A percentile compares a stretch with the other conserved stretches of the same genome.
Evolutionary conservation across 2,329 filamentous ascomycete genomes (phyloP).

Genomic region (Claviceps lovelessii): DNA sequence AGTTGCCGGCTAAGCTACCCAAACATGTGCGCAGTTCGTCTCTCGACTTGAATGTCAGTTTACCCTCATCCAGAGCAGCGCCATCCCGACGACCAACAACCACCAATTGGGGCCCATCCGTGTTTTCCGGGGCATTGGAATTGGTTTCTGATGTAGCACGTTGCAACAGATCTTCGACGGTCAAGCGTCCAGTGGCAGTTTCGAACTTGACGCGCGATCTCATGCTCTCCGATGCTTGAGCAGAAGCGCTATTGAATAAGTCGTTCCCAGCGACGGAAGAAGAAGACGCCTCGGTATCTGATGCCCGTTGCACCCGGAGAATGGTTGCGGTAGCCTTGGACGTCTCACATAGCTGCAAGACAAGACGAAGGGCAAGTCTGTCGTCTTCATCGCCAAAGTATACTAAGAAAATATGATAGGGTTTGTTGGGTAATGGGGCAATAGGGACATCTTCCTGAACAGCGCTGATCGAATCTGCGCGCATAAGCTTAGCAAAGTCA

Average conservation of each 20-base stretch:
- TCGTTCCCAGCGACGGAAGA: constrained; percentile 1
- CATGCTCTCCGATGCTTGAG: constrained; percentile 4
- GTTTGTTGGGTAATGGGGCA: constrained; percentile 48
- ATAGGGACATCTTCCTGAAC: constrained; percentile 38
- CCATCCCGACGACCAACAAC: constrained; percentile 12
- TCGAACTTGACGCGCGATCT: constrained; percentile 11
- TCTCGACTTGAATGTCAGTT: constrained; percentile 6
- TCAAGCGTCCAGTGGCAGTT: constrained; percentile 5
- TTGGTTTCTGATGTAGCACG: constrained; percentile 7
- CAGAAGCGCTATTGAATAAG: constrained; percentile 6
- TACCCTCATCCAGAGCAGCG: constrained; percentile 10
- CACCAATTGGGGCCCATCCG: constrained; percentile 9
- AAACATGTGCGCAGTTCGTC: constrained; percentile 12
- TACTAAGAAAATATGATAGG: constrained; percentile 73
- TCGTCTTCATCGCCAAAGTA: constrained; percentile 81
- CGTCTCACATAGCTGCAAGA: constrained; percentile 72
- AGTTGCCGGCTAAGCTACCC: constrained; percentile 11
- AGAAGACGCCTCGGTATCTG: background rate
- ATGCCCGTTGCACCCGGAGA: constrained; percentile 24
- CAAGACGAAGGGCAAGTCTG: constrained; percentile 60
- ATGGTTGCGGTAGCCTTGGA: constrained; percentile 66
- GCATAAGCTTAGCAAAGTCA: constrained; percentile 27
- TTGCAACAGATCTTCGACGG: constrained; percentile 12
- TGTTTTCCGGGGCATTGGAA: background rate
- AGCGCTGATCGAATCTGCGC: constrained; percentile 45